phyloP scores from a whole-genome alignment of 1,284 basidiomycete genomes.

The Rhodotorula mucilaginosa region DNA sequence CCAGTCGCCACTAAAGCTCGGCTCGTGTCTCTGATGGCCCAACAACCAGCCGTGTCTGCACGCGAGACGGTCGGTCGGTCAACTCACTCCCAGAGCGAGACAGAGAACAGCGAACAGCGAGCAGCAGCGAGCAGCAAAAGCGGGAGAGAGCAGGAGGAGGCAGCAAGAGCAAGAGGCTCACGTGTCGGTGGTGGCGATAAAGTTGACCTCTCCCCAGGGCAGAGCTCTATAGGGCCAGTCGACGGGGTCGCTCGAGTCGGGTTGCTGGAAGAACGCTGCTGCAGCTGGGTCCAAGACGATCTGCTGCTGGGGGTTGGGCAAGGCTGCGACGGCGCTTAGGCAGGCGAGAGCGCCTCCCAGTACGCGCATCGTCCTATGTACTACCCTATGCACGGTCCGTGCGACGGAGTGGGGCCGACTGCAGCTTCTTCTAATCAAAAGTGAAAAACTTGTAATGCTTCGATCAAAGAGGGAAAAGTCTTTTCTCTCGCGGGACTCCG shows the following conservation, averaged over 20 bases:
- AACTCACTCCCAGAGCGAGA: background rate
- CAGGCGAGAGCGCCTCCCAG: background rate
- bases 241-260: slow-evolving; percentile 20
- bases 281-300: background rate
- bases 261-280: slow-evolving; percentile 21
- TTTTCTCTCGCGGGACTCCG: background rate
- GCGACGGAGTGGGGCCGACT: background rate
- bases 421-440: too few species aligned
- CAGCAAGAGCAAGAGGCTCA: background rate
- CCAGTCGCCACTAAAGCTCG: slow-evolving; percentile 42
- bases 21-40: slow-evolving; percentile 43
- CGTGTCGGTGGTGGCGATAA: slow-evolving; percentile 40
- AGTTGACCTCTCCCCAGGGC: slow-evolving; percentile 43
- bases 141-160: background rate
- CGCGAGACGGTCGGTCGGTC: too few species aligned
- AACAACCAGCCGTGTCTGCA: slow-evolving; percentile 44
- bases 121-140: background rate
- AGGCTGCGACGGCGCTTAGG: background rate
- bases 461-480: background rate
- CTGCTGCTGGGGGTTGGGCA: too few species aligned
- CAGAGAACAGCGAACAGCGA: too few species aligned
- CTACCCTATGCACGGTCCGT: background rate
- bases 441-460: background rate
- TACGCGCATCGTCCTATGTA: too few species aligned
- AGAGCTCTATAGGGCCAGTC: slow-evolving; percentile 38